These are phyloP conservation scores for Gyromitra esculenta DNA, from an alignment of 2,329 filamentous ascomycete species.

Conservation along the genomic window DNA sequence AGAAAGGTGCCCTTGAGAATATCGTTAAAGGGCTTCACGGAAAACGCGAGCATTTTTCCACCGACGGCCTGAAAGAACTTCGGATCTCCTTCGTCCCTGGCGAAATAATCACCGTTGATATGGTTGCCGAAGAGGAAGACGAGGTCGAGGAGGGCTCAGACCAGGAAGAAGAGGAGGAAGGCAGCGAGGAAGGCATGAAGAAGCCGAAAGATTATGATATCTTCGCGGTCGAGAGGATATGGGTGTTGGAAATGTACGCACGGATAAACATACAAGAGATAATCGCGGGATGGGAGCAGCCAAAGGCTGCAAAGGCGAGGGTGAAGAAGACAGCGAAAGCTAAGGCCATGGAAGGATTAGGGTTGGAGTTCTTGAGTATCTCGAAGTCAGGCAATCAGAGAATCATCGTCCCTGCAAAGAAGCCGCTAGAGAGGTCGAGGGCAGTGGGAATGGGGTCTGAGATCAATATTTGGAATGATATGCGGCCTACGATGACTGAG, in stretches of 20 bases:
- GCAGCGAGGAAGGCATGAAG: constrained; percentile 5
- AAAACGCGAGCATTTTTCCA: constrained; percentile 75
- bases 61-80: constrained; percentile 79
- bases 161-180: constrained; percentile 33
- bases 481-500: background rate
- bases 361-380: constrained; percentile 31
- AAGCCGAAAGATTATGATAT: constrained; percentile 50
- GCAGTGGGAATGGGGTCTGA: constrained; percentile 2
- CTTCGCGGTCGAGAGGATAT: constrained; percentile 46
- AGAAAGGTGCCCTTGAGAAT: constrained; percentile 60
- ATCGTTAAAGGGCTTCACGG: constrained; percentile 75
- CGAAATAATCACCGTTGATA: constrained; percentile 79
- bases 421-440: constrained; percentile 19
- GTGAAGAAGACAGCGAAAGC: constrained; percentile 30
- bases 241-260: constrained; percentile 49
- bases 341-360: constrained; percentile 32
- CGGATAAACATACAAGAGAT: constrained; percentile 35
- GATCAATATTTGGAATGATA: constrained; percentile 23
- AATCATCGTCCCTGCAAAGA: constrained; percentile 5
- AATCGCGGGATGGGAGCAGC: constrained; percentile 44
- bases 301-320: constrained; percentile 44
- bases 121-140: constrained; percentile 76
- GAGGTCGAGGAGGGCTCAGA: constrained; percentile 60
- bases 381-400: constrained; percentile 33
- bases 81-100: constrained; percentile 80